These are phyloP conservation scores for Grosmannia clavigera DNA, from an alignment of 2,329 filamentous ascomycete species.

Conservation along the genomic window DNA sequence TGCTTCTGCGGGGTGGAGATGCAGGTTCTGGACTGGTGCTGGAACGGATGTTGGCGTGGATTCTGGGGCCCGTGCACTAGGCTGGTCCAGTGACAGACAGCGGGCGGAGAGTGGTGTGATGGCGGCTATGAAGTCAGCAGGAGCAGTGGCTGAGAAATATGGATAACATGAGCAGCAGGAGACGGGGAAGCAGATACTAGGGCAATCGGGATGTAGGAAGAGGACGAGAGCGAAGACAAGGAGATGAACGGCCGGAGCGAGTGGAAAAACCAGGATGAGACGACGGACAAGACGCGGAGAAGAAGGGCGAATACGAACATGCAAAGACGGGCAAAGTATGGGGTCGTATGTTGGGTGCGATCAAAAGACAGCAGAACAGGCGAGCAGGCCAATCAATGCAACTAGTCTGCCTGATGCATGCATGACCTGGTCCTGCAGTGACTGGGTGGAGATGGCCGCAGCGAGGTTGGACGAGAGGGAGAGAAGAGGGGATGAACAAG, in stretches of 20 bases:
- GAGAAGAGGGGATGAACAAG: background rate
- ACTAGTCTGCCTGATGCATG: background rate
- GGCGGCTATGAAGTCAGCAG: background rate
- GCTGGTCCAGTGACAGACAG: background rate
- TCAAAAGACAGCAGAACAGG: background rate
- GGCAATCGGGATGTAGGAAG: background rate
- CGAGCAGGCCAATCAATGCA: background rate
- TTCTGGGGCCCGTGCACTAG: background rate
- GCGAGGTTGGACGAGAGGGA: background rate
- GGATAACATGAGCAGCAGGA: background rate
- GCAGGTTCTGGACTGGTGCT: slow-evolving; percentile 5
- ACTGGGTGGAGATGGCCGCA: background rate
- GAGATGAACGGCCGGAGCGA: background rate
- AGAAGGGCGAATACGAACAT: background rate
- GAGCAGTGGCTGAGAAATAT: background rate
- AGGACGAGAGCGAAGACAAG: background rate
- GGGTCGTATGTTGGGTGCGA: background rate
- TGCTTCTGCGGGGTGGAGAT: background rate
- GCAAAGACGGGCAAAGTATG: too few species aligned
- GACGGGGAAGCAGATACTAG: background rate
- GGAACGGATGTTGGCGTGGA: background rate
- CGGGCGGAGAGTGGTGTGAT: slow-evolving; percentile 5
- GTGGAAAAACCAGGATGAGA: background rate
- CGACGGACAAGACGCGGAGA: background rate
- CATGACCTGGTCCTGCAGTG: background rate